Base-by-base conservation (phyloP, 345 rosid species). In the Melastoma malabathricum region DNA sequence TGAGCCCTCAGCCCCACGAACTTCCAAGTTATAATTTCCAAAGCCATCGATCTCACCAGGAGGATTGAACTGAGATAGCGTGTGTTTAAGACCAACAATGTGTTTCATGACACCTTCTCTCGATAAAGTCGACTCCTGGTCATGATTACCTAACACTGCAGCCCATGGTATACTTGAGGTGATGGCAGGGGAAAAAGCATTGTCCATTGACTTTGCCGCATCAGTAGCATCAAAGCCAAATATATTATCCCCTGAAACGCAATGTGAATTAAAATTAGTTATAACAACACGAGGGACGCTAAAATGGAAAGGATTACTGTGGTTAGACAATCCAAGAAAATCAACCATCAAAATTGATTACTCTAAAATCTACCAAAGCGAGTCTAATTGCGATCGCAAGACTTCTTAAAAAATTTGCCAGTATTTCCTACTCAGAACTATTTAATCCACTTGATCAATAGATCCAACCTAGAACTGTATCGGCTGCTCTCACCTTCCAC, bases 131-230 rank as follows among this genome's bases (percentile, higher is more conserved):
- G 85, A 75, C 75, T 90, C 80, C 64, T 87, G 95, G 57, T 92
- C 96, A 53, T 92, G 96, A 62, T 87, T 92, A 22, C 98, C 98
- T 48, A 87, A 64, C 50, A 92, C 62, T 17, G 95, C 96, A 19
- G 67, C 93, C 98, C 96, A 92, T 17, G 95, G 95, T 57, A 92
- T 80, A 50, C 68, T 61, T 3, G 95, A 73, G 6, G 72, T 79
- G 23, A 87, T 64, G 14, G 98, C 98, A 3, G 95, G 82, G 15
- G 75, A 74, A 77, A 82, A 92, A 50, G 95, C 93, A 44, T 73
- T 70, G 43, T 75, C 53, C 68, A 92, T 38, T 47, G 96, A 71
- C 50, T 71, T 82, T 27, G 74, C 89, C 44, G 84, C 76, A 60
- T 92, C 86, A 0, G 51, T 68, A 17, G 84, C 68, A 64, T 87